A percentile compares a stretch with the other conserved stretches of the same genome.
Evolutionary conservation across 768 basidiomycete genomes (phyloP).

Genomic region (Postia placenta): DNA sequence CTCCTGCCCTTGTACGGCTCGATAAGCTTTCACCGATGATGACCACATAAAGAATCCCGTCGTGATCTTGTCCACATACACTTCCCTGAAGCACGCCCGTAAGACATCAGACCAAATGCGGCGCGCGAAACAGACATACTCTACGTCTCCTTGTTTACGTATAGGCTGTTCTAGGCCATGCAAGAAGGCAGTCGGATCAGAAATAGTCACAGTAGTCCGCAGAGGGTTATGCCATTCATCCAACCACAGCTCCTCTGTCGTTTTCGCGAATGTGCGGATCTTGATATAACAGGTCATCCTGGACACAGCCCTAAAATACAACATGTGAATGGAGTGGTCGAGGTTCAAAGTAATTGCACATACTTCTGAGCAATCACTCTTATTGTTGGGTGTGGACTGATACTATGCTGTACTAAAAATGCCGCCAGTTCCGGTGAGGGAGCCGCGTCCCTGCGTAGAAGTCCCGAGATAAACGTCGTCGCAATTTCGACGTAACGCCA

Average conservation of each 20-base stretch:
- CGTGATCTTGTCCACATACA: conserved; percentile 66
- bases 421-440: conserved; percentile 46
- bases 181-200: conserved; percentile 46
- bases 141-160: conserved; percentile 13
- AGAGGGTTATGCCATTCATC: conserved; percentile 68
- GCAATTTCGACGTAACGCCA: conserved; percentile 82
- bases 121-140: no score
- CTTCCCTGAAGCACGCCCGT: conserved; percentile 23
- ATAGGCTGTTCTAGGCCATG: conserved; percentile 29
- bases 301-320: conserved; percentile 51
- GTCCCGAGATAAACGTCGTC: conserved; percentile 48
- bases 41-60: conserved; percentile 81
- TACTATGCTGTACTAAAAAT: conserved; percentile 60
- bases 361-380: conserved; percentile 62
- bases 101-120: no score
- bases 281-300: conserved; percentile 67
- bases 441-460: conserved; percentile 58
- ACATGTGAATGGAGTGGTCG: background rate
- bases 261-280: conserved; percentile 65
- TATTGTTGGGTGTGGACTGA: conserved; percentile 68
- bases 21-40: conserved; percentile 55
- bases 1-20: conserved; percentile 29
- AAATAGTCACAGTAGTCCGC: conserved; percentile 37
- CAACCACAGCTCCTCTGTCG: conserved; percentile 63
- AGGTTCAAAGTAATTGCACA: conserved; percentile 6